phyloP scores from a whole-genome alignment of 495 filamentous ascomycete species.

The Xylaria flabelliformis region DNA sequence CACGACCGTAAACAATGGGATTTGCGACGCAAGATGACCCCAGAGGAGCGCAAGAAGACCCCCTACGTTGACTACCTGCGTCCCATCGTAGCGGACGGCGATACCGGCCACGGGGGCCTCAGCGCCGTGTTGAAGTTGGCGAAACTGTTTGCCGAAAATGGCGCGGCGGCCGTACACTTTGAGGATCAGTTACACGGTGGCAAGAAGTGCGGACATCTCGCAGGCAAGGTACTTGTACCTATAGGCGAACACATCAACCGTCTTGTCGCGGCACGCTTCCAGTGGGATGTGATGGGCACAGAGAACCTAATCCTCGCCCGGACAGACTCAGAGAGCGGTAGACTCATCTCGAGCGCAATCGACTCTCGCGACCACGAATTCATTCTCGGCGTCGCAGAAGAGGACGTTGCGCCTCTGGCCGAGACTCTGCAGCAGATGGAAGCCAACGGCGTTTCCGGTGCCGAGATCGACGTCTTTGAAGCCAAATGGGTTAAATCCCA shows the following conservation, averaged over 20 bases:
- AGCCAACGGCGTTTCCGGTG: slow-evolving; percentile 70
- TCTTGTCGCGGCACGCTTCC: slow-evolving; percentile 87
- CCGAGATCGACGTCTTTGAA: slow-evolving; percentile 85
- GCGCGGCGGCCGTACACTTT: slow-evolving; percentile 94
- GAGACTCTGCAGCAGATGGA: slow-evolving; percentile 95
- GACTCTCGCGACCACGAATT: slow-evolving; percentile 96
- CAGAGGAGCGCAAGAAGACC: slow-evolving; percentile 71
- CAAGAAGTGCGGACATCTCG: slow-evolving; percentile 98
- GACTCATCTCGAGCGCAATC: slow-evolving; percentile 85
- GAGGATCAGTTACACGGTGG: slow-evolving; percentile 97
- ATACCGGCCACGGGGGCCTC: slow-evolving; percentile 91
- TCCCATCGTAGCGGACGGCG: slow-evolving; percentile 96
- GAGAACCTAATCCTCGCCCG: slow-evolving; percentile 95
- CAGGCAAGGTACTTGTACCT: slow-evolving; percentile 94
- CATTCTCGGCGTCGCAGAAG: slow-evolving; percentile 82
- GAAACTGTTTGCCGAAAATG: slow-evolving; percentile 98
- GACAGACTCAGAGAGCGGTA: slow-evolving; percentile 93
- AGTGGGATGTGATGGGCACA: slow-evolving; percentile 97
- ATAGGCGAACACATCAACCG: slow-evolving; percentile 96
- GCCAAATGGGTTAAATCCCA: slow-evolving; percentile 89
- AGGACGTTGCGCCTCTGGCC: slow-evolving; percentile 74
- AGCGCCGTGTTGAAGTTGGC: slow-evolving; percentile 94
- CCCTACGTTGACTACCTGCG: slow-evolving; percentile 91
- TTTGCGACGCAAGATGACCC: slow-evolving; percentile 73
- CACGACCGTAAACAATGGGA: slow-evolving; percentile 97